Conservation (phyloP, 352 stramenopile genomes). For the Aphanomyces astaci region DNA sequence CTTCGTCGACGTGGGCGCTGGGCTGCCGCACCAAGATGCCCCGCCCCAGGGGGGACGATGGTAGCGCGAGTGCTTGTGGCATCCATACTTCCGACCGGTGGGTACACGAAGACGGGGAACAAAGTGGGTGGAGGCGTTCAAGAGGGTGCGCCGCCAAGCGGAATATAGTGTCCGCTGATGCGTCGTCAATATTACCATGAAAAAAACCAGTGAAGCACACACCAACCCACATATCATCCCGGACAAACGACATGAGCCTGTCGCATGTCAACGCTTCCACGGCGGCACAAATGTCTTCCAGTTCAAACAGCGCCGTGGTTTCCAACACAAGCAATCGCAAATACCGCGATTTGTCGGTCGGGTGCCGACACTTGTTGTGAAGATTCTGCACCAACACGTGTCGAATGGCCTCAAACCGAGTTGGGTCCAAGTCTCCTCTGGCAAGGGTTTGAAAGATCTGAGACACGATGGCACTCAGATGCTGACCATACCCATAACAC, state of each 20-base stretch:
- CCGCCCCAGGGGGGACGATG: background rate
- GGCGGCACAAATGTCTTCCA: background rate
- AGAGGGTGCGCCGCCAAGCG: background rate
- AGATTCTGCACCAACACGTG: background rate
- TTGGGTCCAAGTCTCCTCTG: background rate
- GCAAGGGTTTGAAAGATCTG: background rate
- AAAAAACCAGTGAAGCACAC: background rate
- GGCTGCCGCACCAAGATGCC: background rate
- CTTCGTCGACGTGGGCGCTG: constrained; percentile 1
- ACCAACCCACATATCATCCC: background rate
- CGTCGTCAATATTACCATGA: constrained; percentile 2
- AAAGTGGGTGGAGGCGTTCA: background rate
- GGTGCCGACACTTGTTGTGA: background rate
- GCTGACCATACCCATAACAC: background rate
- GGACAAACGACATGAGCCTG: background rate
- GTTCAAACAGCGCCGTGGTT: background rate
- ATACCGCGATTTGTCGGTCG: background rate
- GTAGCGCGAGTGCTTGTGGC: background rate
- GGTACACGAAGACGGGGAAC: background rate
- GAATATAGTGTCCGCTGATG: background rate
- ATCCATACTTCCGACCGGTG: background rate
- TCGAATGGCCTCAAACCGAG: background rate
- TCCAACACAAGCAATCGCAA: constrained; percentile 1
- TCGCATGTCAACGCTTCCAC: background rate
- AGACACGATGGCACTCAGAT: background rate